Percentiles rank a stretch among this genome's conserved stretches.
Evolutionary conservation across 805 yeast species (phyloP).

Genomic region (Tetrapisispora arboricola): DNA sequence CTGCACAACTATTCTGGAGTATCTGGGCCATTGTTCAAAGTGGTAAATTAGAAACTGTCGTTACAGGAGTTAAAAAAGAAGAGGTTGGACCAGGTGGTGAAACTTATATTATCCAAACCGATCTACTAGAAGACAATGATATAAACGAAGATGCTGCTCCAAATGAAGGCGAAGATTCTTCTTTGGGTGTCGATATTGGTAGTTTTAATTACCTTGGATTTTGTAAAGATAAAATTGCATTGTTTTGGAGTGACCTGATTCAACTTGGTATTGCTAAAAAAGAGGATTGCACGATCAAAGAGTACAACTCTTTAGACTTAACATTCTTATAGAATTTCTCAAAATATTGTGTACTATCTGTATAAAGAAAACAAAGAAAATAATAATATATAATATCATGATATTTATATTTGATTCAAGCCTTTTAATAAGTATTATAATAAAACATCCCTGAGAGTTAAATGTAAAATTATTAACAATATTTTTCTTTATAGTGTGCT

Average conservation of each 20-base stretch:
- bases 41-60: constrained; percentile 29
- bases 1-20: constrained; percentile 73
- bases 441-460: no score
- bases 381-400: no score
- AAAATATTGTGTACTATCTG: background rate
- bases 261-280: constrained; percentile 43
- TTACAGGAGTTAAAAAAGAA: constrained; percentile 5
- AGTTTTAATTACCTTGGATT: constrained; percentile 72
- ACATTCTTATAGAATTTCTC: constrained; percentile 2
- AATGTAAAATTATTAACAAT: no score
- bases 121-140: constrained; percentile 13
- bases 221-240: constrained; percentile 59
- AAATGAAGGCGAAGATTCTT: constrained; percentile 18
- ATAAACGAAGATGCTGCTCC: constrained; percentile 21
- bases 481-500: no score
- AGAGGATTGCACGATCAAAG: constrained; percentile 6
- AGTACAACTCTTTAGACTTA: background rate
- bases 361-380: background rate
- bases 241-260: constrained; percentile 67
- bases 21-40: constrained; percentile 88
- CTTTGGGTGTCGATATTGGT: constrained; percentile 38
- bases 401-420: no score
- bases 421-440: no score
- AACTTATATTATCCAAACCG: constrained; percentile 32
- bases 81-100: constrained; percentile 49